A percentile compares a stretch with the other conserved stretches of the same genome.
Conservation (phyloP, 176 grass and related monocot genomes). For the Oryza nivara region DNA sequence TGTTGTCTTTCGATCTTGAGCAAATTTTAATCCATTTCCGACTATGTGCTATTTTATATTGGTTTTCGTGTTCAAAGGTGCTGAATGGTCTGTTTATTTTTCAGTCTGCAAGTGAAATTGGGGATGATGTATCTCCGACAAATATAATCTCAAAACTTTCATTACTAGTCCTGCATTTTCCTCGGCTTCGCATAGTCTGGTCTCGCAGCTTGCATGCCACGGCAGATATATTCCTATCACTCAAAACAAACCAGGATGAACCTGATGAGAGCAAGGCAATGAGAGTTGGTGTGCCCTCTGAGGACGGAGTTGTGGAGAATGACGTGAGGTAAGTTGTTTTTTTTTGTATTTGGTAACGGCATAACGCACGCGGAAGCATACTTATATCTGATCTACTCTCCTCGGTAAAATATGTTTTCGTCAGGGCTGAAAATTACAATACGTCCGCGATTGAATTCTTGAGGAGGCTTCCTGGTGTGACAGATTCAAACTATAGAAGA, state of each 20-base stretch:
- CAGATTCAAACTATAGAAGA: conserved; percentile 79
- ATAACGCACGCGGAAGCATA: neutral
- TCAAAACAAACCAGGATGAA: conserved; percentile 97
- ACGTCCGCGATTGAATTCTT: conserved; percentile 94
- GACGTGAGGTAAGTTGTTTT: conserved; percentile 65
- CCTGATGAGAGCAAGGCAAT: conserved; percentile 90
- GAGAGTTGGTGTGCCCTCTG: conserved; percentile 84
- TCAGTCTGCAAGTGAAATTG: conserved; percentile 85
- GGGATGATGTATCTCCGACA: conserved; percentile 84
- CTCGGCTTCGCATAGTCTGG: conserved; percentile 89
- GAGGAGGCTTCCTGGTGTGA: conserved; percentile 88
- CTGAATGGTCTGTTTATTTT: conserved; percentile 41
- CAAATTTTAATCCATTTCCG: conserved; percentile 3
- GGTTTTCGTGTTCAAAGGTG: neutral
- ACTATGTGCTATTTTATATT: neutral
- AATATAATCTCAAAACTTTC: conserved; percentile 94
- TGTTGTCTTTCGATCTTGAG: neutral
- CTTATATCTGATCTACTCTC: neutral
- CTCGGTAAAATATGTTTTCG: conserved; percentile 17
- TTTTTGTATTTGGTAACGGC: neutral
- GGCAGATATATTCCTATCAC: conserved; percentile 83
- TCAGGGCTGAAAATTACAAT: conserved; percentile 93
- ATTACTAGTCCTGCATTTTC: conserved; percentile 88
- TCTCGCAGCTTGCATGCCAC: conserved; percentile 91
- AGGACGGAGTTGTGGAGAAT: conserved; percentile 79